A percentile compares a stretch with the other conserved stretches of the same genome.
phyloP scores from a whole-genome alignment of 2,329 filamentous ascomycete species.

The Tolypocladium endophyticum region DNA sequence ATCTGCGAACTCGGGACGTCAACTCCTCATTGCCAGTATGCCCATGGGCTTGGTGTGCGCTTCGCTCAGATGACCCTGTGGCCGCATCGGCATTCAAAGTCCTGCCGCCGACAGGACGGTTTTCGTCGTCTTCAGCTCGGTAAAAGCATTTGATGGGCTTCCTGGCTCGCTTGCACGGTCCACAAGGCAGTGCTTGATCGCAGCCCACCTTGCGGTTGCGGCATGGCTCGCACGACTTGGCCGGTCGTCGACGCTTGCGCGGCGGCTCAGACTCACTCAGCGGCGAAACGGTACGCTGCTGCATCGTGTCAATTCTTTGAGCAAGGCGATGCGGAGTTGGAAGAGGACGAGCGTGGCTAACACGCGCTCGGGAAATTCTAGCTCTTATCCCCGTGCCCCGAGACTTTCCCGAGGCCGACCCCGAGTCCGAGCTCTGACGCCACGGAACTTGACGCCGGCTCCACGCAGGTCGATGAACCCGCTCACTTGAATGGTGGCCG shows the following conservation, averaged over 20 bases:
- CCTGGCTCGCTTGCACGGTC: background rate
- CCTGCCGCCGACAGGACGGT: background rate
- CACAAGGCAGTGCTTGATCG: background rate
- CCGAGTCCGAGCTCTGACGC: background rate
- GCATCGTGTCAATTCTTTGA: background rate
- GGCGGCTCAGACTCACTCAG: background rate
- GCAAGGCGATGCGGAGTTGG: background rate
- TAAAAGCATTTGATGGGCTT: background rate
- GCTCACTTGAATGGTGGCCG: background rate
- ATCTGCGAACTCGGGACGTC: background rate
- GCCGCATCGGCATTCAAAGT: background rate
- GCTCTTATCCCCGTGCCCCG: background rate
- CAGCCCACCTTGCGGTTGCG: constrained; percentile 1
- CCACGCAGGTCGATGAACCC: background rate
- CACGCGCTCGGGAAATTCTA: background rate
- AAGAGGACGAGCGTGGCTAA: background rate
- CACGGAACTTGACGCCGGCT: background rate
- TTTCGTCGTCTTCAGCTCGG: background rate
- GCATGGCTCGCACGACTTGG: background rate
- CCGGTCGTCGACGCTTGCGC: background rate
- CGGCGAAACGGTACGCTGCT: background rate
- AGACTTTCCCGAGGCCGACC: background rate
- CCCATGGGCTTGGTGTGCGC: background rate
- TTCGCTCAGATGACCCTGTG: background rate
- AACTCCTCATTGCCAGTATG: background rate